Conservation (phyloP, 768 basidiomycete species). For the Dentipellis sp. region DNA sequence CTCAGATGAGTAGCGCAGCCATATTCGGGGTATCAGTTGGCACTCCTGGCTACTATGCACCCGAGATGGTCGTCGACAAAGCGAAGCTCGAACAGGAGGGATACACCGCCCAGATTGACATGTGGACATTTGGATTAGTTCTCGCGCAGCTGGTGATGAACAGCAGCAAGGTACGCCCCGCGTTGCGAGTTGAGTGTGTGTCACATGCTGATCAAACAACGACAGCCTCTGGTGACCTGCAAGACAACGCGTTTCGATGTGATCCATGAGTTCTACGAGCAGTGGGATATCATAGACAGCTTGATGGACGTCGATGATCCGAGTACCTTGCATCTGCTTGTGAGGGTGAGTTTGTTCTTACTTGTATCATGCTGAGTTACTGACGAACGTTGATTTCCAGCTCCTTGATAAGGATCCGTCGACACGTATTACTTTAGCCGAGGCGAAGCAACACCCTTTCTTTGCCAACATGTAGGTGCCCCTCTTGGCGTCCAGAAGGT, state of each 20-base stretch:
- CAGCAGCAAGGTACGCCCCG: not conserved
- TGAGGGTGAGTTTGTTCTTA: not conserved
- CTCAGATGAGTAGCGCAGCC: not conserved
- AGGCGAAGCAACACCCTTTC: not conserved
- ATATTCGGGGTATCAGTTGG: conserved; percentile 3
- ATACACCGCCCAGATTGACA: conserved; percentile 9
- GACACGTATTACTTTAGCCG: not conserved
- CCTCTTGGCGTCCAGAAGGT: not conserved
- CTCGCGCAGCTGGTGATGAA: conserved; percentile 6
- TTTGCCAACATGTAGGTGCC: not conserved
- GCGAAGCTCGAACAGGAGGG: not conserved
- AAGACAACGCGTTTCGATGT: too few species aligned
- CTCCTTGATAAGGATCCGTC: not conserved
- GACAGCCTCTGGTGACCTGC: too few species aligned
- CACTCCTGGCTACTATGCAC: conserved; percentile 10
- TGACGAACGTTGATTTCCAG: not conserved
- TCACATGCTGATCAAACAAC: too few species aligned
- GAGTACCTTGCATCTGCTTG: not conserved
- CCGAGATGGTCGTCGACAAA: conserved; percentile 6
- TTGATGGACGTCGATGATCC: not conserved
- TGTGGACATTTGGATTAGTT: conserved; percentile 9
- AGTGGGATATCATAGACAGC: not conserved
- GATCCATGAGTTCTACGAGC: not conserved
- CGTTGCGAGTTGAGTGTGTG: too few species aligned
- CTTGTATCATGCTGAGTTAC: too few species aligned